These are phyloP conservation scores for Hymenoscyphus scutula DNA, from an alignment of 2,329 filamentous ascomycete species.

Conservation along the genomic window DNA sequence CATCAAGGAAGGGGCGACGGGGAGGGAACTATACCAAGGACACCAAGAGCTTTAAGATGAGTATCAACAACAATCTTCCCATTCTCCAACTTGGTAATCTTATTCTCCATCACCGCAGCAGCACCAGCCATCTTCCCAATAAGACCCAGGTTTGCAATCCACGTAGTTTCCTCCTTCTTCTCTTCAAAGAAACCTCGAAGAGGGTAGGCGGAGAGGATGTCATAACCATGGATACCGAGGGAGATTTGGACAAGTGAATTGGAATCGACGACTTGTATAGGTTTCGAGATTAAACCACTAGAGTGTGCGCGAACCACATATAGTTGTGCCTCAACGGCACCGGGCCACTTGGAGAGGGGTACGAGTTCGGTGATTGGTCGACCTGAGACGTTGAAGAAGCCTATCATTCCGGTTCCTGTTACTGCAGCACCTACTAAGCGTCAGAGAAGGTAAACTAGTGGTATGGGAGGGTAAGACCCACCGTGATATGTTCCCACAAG, in stretches of 20 bases:
- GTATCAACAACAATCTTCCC: slow-evolving; percentile 64
- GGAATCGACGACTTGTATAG: slow-evolving; percentile 44
- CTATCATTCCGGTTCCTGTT: slow-evolving; percentile 74
- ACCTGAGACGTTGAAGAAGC: slow-evolving; percentile 77
- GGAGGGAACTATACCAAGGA: slow-evolving; percentile 54
- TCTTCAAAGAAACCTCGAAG: slow-evolving; percentile 53
- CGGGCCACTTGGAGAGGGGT: slow-evolving; percentile 69
- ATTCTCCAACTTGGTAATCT: slow-evolving; percentile 56
- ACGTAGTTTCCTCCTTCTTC: slow-evolving; percentile 41
- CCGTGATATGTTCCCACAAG: slow-evolving; percentile 80
- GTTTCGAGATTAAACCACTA: slow-evolving; percentile 58
- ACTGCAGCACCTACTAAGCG: slow-evolving; percentile 44
- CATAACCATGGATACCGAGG: slow-evolving; percentile 67
- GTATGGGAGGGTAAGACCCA: slow-evolving; percentile 20
- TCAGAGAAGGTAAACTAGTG: slow-evolving; percentile 2
- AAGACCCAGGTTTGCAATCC: slow-evolving; percentile 71
- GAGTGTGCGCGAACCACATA: slow-evolving; percentile 76
- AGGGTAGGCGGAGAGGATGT: slow-evolving; percentile 76
- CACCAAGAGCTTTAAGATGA: slow-evolving; percentile 76
- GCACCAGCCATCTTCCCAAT: slow-evolving; percentile 87
- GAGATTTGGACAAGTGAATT: slow-evolving; percentile 59
- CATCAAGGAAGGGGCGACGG: not conserved
- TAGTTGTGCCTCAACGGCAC: slow-evolving; percentile 52
- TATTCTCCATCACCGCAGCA: slow-evolving; percentile 68
- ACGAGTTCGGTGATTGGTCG: slow-evolving; percentile 65